These are phyloP conservation scores for Cercophora sp. DNA, from an alignment of 495 filamentous ascomycete species.

Conservation along the genomic window DNA sequence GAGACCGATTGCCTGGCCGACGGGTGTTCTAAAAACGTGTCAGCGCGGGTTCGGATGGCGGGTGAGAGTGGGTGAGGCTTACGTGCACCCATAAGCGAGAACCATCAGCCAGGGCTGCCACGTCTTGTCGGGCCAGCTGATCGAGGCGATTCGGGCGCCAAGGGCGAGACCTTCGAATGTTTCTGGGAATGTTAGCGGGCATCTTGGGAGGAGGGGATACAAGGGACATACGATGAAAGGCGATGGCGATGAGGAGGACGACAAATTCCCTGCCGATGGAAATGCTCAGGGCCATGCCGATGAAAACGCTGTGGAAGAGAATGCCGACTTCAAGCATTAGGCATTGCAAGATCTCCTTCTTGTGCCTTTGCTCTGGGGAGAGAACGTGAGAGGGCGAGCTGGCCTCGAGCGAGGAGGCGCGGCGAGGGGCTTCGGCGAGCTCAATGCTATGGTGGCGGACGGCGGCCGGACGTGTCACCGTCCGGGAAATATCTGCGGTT, in stretches of 20 bases:
- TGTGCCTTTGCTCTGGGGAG: slow-evolving; percentile 41
- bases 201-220: not conserved
- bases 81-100: slow-evolving; percentile 71
- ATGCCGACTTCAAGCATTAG: slow-evolving; percentile 79
- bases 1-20: slow-evolving; percentile 86
- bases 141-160: slow-evolving; percentile 64
- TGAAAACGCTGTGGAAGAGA: slow-evolving; percentile 82
- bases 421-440: not conserved
- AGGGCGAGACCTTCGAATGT: slow-evolving; percentile 72
- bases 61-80: slow-evolving; percentile 7
- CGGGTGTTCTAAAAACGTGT: slow-evolving; percentile 64
- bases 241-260: slow-evolving; percentile 75
- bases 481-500: slow-evolving; percentile 13
- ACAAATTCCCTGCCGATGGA: slow-evolving; percentile 70
- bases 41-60: not conserved
- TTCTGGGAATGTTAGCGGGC: slow-evolving; percentile 25
- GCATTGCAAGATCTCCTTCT: slow-evolving; percentile 68
- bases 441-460: slow-evolving; percentile 7
- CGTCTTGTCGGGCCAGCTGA: slow-evolving; percentile 49
- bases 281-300: slow-evolving; percentile 81
- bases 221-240: slow-evolving; percentile 57
- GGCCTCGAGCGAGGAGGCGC: slow-evolving; percentile 22
- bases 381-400: slow-evolving; percentile 18
- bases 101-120: slow-evolving; percentile 86
- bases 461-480: slow-evolving; percentile 6